Conservation (phyloP, 2,329 filamentous ascomycete species). For the Penicillium sp. region DNA sequence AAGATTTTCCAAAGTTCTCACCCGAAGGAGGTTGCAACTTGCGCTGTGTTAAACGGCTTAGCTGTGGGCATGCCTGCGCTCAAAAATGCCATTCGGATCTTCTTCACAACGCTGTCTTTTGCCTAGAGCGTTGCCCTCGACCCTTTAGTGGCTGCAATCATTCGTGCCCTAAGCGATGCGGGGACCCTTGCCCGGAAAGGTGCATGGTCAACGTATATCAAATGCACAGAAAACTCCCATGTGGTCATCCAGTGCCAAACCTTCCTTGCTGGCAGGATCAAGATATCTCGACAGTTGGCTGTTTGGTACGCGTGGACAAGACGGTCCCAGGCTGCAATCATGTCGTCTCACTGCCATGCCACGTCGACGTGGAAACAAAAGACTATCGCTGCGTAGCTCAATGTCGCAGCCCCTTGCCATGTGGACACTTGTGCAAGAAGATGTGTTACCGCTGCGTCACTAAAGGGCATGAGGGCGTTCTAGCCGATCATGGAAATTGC, state of each 20-base stretch:
- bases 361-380: constrained; percentile 40
- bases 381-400: constrained; percentile 47
- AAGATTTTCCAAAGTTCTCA: constrained; percentile 54
- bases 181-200: constrained; percentile 36
- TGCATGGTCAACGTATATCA: constrained; percentile 33
- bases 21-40: constrained; percentile 63
- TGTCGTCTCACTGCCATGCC: constrained; percentile 49
- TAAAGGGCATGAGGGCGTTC: constrained; percentile 24
- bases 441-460: constrained; percentile 51
- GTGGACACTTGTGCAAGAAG: constrained; percentile 58
- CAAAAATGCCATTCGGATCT: constrained; percentile 45
- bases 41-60: constrained; percentile 46
- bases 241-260: constrained; percentile 28
- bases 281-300: constrained; percentile 47
- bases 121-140: constrained; percentile 40
- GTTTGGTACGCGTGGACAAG: constrained; percentile 46
- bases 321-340: constrained; percentile 57
- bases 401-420: constrained; percentile 50
- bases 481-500: constrained; percentile 43
- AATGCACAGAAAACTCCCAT: constrained; percentile 22
- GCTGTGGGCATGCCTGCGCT: constrained; percentile 46
- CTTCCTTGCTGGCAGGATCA: constrained; percentile 43
- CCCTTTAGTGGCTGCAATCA: constrained; percentile 40
- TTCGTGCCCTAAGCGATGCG: constrained; percentile 40
- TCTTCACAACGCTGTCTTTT: constrained; percentile 42